Percentiles rank a stretch among this genome's conserved stretches.
Conservation (phyloP, 164 flowering plant genomes). For the Magnolia kwangsiensis region DNA sequence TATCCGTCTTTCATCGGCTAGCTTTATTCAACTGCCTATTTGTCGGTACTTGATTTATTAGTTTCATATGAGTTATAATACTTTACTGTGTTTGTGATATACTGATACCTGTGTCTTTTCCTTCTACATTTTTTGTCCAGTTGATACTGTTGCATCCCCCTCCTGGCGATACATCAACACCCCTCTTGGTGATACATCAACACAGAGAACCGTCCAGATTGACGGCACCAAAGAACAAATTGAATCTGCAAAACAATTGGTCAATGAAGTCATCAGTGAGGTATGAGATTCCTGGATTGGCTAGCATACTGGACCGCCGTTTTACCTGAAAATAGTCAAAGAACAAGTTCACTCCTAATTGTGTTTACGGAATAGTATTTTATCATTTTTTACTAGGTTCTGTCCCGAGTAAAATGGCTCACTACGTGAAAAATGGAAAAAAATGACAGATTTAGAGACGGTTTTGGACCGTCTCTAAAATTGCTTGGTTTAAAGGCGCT, state of each 20-base stretch:
- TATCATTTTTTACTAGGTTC: background rate
- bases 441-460: too few relatives aligned
- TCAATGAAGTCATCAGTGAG: too few relatives aligned
- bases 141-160: slow-evolving; percentile 79
- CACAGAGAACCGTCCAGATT: slow-evolving; percentile 62
- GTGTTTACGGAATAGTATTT: background rate
- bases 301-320: too few relatives aligned
- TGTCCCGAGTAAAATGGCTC: background rate
- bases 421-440: too few relatives aligned
- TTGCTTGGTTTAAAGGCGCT: too few relatives aligned
- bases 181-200: slow-evolving; percentile 86
- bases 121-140: slow-evolving; percentile 22
- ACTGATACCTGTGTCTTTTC: background rate
- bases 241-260: slow-evolving; percentile 67
- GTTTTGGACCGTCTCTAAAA: too few relatives aligned
- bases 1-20: background rate
- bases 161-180: too few relatives aligned
- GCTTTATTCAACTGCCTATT: too few relatives aligned
- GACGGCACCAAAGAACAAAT: slow-evolving; percentile 81
- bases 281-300: too few relatives aligned
- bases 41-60: too few relatives aligned
- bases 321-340: too few relatives aligned
- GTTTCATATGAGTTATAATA: too few relatives aligned
- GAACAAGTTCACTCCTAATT: slow-evolving; percentile 21
- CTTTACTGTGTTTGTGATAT: background rate